Percentiles rank a stretch among this genome's conserved stretches.
These are phyloP conservation scores for Dioscorea zingiberensis DNA, from an alignment of 106 monocot species.

Conservation along the genomic window DNA sequence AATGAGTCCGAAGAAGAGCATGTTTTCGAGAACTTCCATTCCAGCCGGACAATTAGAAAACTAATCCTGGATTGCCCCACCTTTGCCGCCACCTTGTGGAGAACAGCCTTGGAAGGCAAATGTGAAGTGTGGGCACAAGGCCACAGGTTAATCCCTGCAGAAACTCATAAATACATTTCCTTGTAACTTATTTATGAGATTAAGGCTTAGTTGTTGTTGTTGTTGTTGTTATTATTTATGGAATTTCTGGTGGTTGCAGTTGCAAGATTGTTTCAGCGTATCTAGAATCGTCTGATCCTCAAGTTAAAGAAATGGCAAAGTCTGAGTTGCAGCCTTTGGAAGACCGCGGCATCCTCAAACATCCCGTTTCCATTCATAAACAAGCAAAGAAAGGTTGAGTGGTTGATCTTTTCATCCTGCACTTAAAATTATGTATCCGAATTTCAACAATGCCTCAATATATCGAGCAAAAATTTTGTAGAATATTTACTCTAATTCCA, in stretches of 20 bases:
- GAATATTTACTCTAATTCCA: no score
- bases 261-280: slow-evolving; percentile 77
- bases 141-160: slow-evolving; percentile 47
- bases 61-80: slow-evolving; percentile 55
- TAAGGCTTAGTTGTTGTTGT: no score
- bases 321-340: slow-evolving; percentile 61
- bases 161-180: no score
- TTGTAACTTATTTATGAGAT: no score
- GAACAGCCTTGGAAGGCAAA: slow-evolving; percentile 60
- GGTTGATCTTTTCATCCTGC: not conserved
- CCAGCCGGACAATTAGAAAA: slow-evolving; percentile 78
- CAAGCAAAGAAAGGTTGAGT: no score
- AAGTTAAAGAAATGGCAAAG: slow-evolving; percentile 41
- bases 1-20: slow-evolving; percentile 55
- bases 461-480: not conserved
- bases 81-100: slow-evolving; percentile 73
- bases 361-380: not conserved
- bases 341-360: slow-evolving; percentile 45
- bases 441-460: not conserved
- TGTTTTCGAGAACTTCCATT: slow-evolving; percentile 74
- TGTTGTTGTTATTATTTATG: not conserved
- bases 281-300: slow-evolving; percentile 64
- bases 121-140: slow-evolving; percentile 77
- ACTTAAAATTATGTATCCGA: not conserved
- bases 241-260: slow-evolving; percentile 26